phyloP scores from a whole-genome alignment of 768 basidiomycete species.

The Pleurotus salmoneostramineus region DNA sequence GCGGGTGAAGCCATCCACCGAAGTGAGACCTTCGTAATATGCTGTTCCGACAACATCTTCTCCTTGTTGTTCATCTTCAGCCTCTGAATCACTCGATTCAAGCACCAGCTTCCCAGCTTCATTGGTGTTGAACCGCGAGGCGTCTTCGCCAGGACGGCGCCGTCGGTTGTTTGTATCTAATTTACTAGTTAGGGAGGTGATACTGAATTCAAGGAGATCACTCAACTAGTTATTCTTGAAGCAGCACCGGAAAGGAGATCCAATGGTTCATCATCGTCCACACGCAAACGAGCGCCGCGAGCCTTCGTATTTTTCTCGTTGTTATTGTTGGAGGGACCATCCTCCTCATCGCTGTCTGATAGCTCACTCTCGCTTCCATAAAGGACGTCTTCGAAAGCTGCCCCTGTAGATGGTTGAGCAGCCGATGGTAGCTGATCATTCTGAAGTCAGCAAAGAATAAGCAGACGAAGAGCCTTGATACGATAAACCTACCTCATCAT shows the following conservation, averaged over 20 bases:
- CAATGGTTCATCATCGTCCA: constrained; percentile 93
- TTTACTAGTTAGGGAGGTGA: not conserved
- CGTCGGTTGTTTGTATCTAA: constrained; percentile 47
- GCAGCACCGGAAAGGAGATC: constrained; percentile 85
- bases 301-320: constrained; percentile 28
- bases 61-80: constrained; percentile 31
- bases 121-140: constrained; percentile 83
- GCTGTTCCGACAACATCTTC: constrained; percentile 68
- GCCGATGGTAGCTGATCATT: constrained; percentile 31
- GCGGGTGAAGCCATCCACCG: constrained; percentile 86
- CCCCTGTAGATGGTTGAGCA: constrained; percentile 57
- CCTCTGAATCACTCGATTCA: constrained; percentile 51
- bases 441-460: constrained; percentile 5
- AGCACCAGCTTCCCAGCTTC: constrained; percentile 79
- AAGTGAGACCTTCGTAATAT: constrained; percentile 79
- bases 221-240: constrained; percentile 65
- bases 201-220: constrained; percentile 9
- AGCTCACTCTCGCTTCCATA: constrained; percentile 96
- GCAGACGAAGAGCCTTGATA: not conserved
- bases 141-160: constrained; percentile 83
- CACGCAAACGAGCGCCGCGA: constrained; percentile 60
- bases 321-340: constrained; percentile 15
- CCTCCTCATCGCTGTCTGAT: constrained; percentile 67
- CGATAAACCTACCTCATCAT: constrained; percentile 23
- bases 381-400: constrained; percentile 95